Evolutionary conservation across 2,329 filamentous ascomycete genomes (phyloP).

Genomic region (Westerdykella ornata): DNA sequence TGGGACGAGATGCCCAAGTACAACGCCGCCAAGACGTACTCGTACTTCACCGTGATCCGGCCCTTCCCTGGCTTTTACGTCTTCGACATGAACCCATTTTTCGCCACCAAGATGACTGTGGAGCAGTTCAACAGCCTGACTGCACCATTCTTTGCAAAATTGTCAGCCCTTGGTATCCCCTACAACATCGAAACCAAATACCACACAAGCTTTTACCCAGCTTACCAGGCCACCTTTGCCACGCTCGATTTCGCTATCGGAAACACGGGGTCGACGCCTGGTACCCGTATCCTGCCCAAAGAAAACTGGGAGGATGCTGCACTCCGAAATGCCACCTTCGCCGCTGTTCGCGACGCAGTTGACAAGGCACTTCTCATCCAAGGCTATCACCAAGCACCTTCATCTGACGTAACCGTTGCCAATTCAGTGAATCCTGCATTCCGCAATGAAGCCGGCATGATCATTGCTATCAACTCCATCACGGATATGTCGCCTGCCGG

Average conservation of each 20-base stretch:
- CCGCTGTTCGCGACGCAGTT: slow-evolving; percentile 17
- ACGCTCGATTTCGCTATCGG: slow-evolving; percentile 24
- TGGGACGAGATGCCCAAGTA: slow-evolving; percentile 20
- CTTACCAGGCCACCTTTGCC: slow-evolving; percentile 27
- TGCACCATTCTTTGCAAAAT: slow-evolving; percentile 16
- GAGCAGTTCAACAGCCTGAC: slow-evolving; percentile 18
- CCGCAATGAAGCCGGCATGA: slow-evolving; percentile 20
- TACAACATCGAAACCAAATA: slow-evolving; percentile 14
- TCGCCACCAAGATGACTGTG: slow-evolving; percentile 22
- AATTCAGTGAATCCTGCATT: slow-evolving; percentile 31
- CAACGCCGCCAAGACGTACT: slow-evolving; percentile 25
- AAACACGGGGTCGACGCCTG: slow-evolving; percentile 22
- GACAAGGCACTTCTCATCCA: slow-evolving; percentile 17
- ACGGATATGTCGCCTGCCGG: slow-evolving; percentile 14
- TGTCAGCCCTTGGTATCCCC: slow-evolving; percentile 20
- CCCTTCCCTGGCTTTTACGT: slow-evolving; percentile 9
- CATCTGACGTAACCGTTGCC: slow-evolving; percentile 9
- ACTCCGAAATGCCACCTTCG: slow-evolving; percentile 19
- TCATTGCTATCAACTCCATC: slow-evolving; percentile 16
- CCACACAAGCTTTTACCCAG: slow-evolving; percentile 23
- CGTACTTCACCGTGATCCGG: slow-evolving; percentile 21
- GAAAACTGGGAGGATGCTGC: slow-evolving; percentile 26
- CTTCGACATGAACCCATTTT: slow-evolving; percentile 25
- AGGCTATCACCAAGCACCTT: slow-evolving; percentile 24
- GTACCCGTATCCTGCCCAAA: slow-evolving; percentile 32